These are phyloP conservation scores for Rickenella mellea DNA, from an alignment of 768 basidiomycete genomes.

Conservation along the genomic window DNA sequence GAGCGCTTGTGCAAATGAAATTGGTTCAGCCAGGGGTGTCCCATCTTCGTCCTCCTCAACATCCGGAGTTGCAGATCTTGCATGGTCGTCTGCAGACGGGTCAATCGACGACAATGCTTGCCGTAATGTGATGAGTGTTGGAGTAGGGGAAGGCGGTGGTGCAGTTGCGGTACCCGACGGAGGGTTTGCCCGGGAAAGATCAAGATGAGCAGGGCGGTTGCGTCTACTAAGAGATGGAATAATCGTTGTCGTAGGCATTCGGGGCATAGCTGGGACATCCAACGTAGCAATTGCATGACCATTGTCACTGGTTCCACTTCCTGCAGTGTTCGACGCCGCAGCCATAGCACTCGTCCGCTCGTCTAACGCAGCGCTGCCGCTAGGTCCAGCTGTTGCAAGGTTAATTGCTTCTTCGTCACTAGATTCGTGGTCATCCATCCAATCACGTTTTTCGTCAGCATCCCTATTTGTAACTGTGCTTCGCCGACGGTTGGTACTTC, in stretches of 20 bases:
- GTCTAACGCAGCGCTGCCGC: conserved; percentile 73
- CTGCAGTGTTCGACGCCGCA: conserved; percentile 13
- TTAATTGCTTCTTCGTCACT: conserved; percentile 87
- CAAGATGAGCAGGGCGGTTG: conserved; percentile 59
- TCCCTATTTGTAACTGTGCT: conserved; percentile 21
- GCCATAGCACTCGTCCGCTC: conserved; percentile 66
- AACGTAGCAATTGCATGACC: background rate
- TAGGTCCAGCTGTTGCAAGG: conserved; percentile 69
- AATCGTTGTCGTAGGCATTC: background rate
- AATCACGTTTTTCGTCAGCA: conserved; percentile 44
- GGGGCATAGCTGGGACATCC: conserved; percentile 1
- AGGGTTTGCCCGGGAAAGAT: conserved; percentile 44
- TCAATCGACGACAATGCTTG: conserved; percentile 50
- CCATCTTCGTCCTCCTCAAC: conserved; percentile 56
- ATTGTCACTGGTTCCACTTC: background rate
- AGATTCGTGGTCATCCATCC: conserved; percentile 49
- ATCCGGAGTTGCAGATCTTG: conserved; percentile 19
- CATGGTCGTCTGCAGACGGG: conserved; percentile 22
- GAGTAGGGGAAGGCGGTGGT: conserved; percentile 45
- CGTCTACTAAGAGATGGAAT: conserved; percentile 25
- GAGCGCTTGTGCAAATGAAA: conserved; percentile 65
- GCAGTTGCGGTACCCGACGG: conserved; percentile 20
- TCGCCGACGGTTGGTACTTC: conserved; percentile 28
- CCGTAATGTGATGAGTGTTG: conserved; percentile 55
- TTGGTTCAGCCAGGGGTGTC: conserved; percentile 38